A percentile compares a stretch with the other conserved stretches of the same genome.
Conservation (phyloP, 352 stramenopile genomes). For the Phytophthora pini region DNA sequence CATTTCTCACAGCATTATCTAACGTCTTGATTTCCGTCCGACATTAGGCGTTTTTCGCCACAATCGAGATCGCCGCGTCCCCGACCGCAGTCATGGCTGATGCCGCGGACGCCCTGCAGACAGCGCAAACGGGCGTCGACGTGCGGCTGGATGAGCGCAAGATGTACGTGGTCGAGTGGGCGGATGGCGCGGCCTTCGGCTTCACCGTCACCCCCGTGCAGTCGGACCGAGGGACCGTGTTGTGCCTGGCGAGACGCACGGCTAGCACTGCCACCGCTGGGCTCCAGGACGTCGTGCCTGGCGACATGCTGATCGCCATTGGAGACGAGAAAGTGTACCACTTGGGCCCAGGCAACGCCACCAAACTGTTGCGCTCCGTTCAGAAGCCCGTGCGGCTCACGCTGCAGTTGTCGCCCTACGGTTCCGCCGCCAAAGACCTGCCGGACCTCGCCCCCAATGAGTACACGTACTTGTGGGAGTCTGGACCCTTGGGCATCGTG, state of each 20-base stretch:
- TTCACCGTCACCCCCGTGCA: conserved; percentile 78
- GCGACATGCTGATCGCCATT: conserved; percentile 80
- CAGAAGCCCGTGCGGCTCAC: conserved; percentile 74
- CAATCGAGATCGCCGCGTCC: conserved; percentile 17
- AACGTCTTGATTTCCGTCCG: background rate
- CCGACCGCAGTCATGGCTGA: conserved; percentile 23
- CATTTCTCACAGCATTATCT: background rate
- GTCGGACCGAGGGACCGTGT: conserved; percentile 69
- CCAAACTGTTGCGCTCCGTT: conserved; percentile 69
- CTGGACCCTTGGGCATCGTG: conserved; percentile 74
- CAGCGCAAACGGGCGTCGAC: conserved; percentile 38
- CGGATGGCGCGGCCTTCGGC: conserved; percentile 61
- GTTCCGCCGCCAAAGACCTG: conserved; percentile 50
- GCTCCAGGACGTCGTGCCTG: conserved; percentile 72
- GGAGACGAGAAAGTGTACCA: conserved; percentile 83
- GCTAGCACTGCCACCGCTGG: conserved; percentile 49
- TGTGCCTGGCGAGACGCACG: conserved; percentile 67
- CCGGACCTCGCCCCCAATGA: conserved; percentile 73
- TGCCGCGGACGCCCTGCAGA: conserved; percentile 34
- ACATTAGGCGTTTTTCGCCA: conserved; percentile 5
- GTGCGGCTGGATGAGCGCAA: conserved; percentile 73
- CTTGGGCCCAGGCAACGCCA: conserved; percentile 65
- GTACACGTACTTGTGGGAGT: conserved; percentile 83
- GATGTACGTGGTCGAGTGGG: conserved; percentile 83
- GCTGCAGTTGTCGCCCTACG: conserved; percentile 73